These are phyloP conservation scores for Lecanicillium sp. DNA, from an alignment of 2,329 filamentous ascomycete species.

Conservation along the genomic window DNA sequence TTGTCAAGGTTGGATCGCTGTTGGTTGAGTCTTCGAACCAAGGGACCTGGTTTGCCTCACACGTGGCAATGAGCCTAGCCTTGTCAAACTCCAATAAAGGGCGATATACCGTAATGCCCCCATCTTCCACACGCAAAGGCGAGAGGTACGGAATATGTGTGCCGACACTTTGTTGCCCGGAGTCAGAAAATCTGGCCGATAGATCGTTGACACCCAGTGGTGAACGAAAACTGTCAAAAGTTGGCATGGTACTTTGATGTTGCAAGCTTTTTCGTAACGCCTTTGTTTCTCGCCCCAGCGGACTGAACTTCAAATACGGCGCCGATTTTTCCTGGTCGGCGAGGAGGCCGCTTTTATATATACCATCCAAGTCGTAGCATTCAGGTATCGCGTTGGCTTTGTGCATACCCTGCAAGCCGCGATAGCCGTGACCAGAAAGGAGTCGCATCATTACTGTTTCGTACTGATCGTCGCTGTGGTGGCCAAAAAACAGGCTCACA, in stretches of 20 bases:
- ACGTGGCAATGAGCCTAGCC: conserved; percentile 66
- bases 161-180: conserved; percentile 16
- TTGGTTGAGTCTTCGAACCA: conserved; percentile 91
- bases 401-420: conserved; percentile 68
- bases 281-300: conserved; percentile 24
- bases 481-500: conserved; percentile 65
- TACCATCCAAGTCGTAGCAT: conserved; percentile 67
- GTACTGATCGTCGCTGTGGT: conserved; percentile 86
- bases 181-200: conserved; percentile 24
- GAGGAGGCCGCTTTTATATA: conserved; percentile 58
- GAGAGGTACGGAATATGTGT: conserved; percentile 27
- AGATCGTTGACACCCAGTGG: conserved; percentile 17
- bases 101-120: conserved; percentile 61
- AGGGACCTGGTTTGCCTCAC: conserved; percentile 55
- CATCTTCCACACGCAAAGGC: conserved; percentile 47
- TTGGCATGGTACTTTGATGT: conserved; percentile 3
- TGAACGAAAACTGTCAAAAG: conserved; percentile 9
- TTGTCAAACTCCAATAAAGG: conserved; percentile 69
- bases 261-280: conserved; percentile 25
- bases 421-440: conserved; percentile 56
- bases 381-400: conserved; percentile 69
- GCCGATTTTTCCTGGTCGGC: conserved; percentile 35
- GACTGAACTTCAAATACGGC: conserved; percentile 35
- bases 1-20: conserved; percentile 65
- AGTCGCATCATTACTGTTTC: conserved; percentile 85